phyloP scores from a whole-genome alignment of 176 grass and related monocot species.

The Thinopyrum elongatum region DNA sequence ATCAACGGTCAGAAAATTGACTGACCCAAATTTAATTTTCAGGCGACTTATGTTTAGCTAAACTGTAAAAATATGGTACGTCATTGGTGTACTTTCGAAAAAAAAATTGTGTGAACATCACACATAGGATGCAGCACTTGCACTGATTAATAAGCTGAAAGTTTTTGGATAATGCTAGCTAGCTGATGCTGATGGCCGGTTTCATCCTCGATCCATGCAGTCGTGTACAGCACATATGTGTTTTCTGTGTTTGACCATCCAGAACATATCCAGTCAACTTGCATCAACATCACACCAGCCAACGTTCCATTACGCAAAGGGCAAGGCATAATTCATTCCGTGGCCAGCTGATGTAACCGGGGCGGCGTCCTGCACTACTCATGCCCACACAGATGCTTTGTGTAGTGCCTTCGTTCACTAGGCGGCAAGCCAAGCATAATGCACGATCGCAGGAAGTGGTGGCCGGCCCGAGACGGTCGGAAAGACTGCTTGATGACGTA shows the following conservation, averaged over 20 bases:
- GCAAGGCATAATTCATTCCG: background rate
- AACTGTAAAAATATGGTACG: too few species aligned
- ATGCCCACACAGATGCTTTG: background rate
- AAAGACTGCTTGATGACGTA: background rate
- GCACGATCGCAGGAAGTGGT: background rate
- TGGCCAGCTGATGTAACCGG: background rate
- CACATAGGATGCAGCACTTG: too few species aligned
- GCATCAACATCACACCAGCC: constrained; percentile 35
- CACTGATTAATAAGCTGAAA: too few species aligned
- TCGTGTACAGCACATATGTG: background rate
- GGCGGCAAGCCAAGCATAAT: background rate
- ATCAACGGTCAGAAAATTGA: too few species aligned
- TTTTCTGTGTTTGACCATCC: background rate
- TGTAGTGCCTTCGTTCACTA: background rate
- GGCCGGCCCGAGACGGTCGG: background rate
- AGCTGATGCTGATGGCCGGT: background rate
- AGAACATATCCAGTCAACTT: background rate
- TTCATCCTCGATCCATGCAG: background rate
- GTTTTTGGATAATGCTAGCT: background rate
- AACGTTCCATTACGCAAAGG: constrained; percentile 9
- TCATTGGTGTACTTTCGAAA: too few species aligned
- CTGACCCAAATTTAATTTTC: too few species aligned
- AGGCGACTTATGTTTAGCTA: too few species aligned
- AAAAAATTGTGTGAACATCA: too few species aligned
- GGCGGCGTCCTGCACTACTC: background rate